Conservation (phyloP, 805 yeast species). For the Kurtzmaniella cleridarum region DNA sequence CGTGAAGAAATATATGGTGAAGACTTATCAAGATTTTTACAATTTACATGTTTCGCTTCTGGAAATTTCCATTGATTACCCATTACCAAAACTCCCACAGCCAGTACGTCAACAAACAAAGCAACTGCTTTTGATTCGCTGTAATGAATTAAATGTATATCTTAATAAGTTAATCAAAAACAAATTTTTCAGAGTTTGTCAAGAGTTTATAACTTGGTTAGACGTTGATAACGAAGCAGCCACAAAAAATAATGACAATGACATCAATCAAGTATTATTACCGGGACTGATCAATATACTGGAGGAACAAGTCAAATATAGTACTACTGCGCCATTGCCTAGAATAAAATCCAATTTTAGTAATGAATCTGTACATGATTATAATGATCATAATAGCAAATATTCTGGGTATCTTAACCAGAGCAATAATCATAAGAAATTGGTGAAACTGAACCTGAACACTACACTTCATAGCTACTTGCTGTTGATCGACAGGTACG, state of each 20-base stretch:
- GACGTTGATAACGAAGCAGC: conserved; percentile 10
- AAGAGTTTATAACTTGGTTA: conserved; percentile 22
- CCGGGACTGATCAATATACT: conserved; percentile 16
- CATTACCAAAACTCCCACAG: conserved; percentile 26
- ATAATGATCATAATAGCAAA: conserved; percentile 7
- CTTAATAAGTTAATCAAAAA: conserved; percentile 15
- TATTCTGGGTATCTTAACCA: conserved; percentile 12
- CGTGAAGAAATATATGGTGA: conserved; percentile 19
- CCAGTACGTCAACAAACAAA: conserved; percentile 15
- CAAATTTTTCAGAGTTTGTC: conserved; percentile 19
- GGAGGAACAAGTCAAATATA: conserved; percentile 6
- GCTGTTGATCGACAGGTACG: conserved; percentile 27
- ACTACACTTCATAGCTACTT: conserved; percentile 20
- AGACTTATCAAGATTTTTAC: conserved; percentile 34
- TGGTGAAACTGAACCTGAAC: conserved; percentile 10
- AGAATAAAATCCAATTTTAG: too few relatives aligned
- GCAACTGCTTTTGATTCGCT: conserved; percentile 14
- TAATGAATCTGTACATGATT: too few relatives aligned
- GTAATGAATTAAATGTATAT: conserved; percentile 22
- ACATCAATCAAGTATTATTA: conserved; percentile 9
- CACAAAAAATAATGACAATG: conserved; percentile 8
- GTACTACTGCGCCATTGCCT: conserved; percentile 22
- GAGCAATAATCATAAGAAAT: not conserved
- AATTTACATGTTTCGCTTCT: conserved; percentile 20
- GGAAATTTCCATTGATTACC: conserved; percentile 4